Conservation (phyloP, 2,329 filamentous ascomycete genomes). For the Ophiocordyceps polyrhachis-furcata region DNA sequence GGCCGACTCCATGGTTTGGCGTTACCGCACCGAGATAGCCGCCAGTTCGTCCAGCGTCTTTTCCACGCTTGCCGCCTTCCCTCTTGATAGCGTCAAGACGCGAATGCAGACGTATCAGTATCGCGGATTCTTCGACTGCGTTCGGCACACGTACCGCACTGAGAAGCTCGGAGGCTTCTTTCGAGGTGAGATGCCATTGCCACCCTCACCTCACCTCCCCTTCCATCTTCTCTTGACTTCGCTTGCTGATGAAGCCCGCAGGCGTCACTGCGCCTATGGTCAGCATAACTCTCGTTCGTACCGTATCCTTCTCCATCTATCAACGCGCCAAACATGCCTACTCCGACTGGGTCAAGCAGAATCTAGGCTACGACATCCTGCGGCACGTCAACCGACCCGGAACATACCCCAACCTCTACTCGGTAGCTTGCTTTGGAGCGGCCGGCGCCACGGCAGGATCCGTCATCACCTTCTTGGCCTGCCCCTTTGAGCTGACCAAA, state of each 20-base stretch:
- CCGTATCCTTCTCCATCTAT: conserved; percentile 65
- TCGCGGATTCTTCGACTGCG: conserved; percentile 54
- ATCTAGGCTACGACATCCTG: conserved; percentile 51
- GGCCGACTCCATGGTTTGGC: conserved; percentile 40
- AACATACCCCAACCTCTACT: conserved; percentile 53
- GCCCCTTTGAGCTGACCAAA: conserved; percentile 81
- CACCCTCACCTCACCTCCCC: neutral
- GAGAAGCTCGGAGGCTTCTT: conserved; percentile 66
- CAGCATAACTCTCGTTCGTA: conserved; percentile 59
- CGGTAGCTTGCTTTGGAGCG: conserved; percentile 56
- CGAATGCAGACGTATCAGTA: conserved; percentile 79
- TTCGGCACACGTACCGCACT: conserved; percentile 53
- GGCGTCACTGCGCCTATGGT: conserved; percentile 66
- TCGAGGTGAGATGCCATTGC: conserved; percentile 35
- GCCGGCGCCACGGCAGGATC: conserved; percentile 66
- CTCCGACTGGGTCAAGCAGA: conserved; percentile 49
- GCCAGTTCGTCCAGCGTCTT: conserved; percentile 61
- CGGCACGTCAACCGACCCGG: conserved; percentile 52
- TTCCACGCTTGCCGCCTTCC: conserved; percentile 65
- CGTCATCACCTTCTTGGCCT: conserved; percentile 62
- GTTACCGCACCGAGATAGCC: conserved; percentile 64
- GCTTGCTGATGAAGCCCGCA: conserved; percentile 12
- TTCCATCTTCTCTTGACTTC: neutral
- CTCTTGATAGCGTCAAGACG: conserved; percentile 76
- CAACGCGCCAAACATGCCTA: conserved; percentile 57